Conservation (phyloP, 2,329 filamentous ascomycete species). For the Pyrenophora graminea region DNA sequence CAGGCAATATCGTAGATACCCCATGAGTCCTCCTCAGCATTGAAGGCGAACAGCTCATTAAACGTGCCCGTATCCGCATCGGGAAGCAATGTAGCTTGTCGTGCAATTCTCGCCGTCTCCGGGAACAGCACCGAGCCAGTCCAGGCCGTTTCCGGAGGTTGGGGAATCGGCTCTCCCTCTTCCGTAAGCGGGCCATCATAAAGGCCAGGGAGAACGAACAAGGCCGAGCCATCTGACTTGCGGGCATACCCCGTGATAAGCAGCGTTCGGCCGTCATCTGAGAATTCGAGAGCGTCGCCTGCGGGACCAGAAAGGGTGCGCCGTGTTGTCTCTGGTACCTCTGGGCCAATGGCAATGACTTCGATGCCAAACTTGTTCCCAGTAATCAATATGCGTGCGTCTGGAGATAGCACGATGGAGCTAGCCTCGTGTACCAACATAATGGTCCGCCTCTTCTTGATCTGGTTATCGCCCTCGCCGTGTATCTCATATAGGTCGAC, state of each 20-base stretch:
- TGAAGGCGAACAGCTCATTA: constrained; percentile 49
- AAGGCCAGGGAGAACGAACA: constrained; percentile 46
- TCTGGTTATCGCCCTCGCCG: constrained; percentile 50
- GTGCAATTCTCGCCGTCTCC: constrained; percentile 44
- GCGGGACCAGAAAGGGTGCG: constrained; percentile 44
- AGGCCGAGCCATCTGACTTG: constrained; percentile 41
- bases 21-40: constrained; percentile 47
- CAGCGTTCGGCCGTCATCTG: constrained; percentile 46
- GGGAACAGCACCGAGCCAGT: constrained; percentile 49
- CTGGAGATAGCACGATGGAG: constrained; percentile 79
- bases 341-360: constrained; percentile 73
- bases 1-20: constrained; percentile 47
- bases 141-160: constrained; percentile 44
- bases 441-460: constrained; percentile 73
- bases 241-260: constrained; percentile 46
- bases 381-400: constrained; percentile 78
- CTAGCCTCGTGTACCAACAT: constrained; percentile 77
- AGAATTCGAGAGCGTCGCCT: constrained; percentile 46
- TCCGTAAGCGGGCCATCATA: constrained; percentile 48
- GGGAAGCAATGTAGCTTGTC: constrained; percentile 47
- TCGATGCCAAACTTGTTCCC: constrained; percentile 90
- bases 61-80: constrained; percentile 45
- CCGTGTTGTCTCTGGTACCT: constrained; percentile 50
- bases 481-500: constrained; percentile 81
- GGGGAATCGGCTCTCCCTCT: constrained; percentile 46